Percentiles rank a stretch among this genome's conserved stretches.
These are phyloP conservation scores for Rasamsonia emersonii DNA, from an alignment of 2,329 filamentous ascomycete species.

Conservation along the genomic window DNA sequence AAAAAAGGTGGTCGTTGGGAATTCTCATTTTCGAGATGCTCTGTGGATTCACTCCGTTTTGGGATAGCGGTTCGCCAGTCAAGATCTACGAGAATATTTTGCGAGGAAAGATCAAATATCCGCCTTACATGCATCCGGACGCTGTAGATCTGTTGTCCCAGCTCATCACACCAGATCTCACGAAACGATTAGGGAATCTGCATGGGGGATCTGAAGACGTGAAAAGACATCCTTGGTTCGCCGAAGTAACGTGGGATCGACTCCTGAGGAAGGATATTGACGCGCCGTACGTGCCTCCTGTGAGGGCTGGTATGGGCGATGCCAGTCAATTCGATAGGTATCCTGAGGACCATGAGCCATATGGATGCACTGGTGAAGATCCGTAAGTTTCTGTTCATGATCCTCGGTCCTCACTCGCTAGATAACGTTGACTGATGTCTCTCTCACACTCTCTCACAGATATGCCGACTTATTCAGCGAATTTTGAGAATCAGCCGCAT, in stretches of 20 bases:
- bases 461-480: constrained; percentile 68
- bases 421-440: constrained; percentile 5
- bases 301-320: constrained; percentile 87
- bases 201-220: constrained; percentile 86
- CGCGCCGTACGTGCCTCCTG: constrained; percentile 92
- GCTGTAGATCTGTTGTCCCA: constrained; percentile 87
- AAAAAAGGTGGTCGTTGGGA: constrained; percentile 94
- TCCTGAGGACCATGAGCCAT: constrained; percentile 90
- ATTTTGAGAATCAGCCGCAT: constrained; percentile 35
- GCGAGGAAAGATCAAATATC: constrained; percentile 91
- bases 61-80: constrained; percentile 95
- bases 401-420: background rate
- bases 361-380: constrained; percentile 70
- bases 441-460: constrained; percentile 35
- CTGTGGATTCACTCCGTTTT: constrained; percentile 97
- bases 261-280: constrained; percentile 94
- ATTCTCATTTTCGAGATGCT: constrained; percentile 99
- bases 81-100: constrained; percentile 99
- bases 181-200: constrained; percentile 88
- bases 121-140: constrained; percentile 87
- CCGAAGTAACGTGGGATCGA: constrained; percentile 95
- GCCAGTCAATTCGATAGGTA: constrained; percentile 98
- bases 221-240: constrained; percentile 93
- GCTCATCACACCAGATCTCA: constrained; percentile 88
- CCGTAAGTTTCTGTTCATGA: constrained; percentile 56